Percentiles rank a stretch among this genome's conserved stretches.
Conservation (phyloP, 495 filamentous ascomycete species). For the Aspergillus panamensis region DNA sequence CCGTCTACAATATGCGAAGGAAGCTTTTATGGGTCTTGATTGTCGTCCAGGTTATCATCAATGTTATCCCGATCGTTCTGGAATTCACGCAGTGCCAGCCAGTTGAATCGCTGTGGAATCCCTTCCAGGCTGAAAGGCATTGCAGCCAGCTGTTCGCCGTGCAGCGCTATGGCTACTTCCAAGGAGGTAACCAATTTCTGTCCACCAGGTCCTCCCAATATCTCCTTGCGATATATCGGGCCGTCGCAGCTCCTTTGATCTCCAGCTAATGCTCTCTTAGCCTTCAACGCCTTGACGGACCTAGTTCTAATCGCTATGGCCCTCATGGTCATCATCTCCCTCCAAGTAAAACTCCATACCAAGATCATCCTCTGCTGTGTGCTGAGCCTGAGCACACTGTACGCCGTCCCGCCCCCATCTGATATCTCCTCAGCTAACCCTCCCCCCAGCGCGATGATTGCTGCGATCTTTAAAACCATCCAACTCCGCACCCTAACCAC, state of each 20-base stretch:
- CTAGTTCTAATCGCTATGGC: background rate
- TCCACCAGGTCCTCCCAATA: no score
- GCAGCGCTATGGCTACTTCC: slow-evolving; percentile 4
- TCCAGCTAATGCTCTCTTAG: background rate
- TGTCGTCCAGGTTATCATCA: background rate
- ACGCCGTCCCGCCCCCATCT: background rate
- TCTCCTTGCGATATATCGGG: background rate
- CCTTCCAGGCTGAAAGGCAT: background rate
- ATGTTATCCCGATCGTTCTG: slow-evolving; percentile 1
- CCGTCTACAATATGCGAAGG: slow-evolving; percentile 2
- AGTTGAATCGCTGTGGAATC: slow-evolving; percentile 1
- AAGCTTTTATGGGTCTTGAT: slow-evolving; percentile 6
- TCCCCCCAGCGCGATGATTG: slow-evolving; percentile 5
- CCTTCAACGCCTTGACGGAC: slow-evolving; percentile 8
- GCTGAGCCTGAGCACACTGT: slow-evolving; percentile 7
- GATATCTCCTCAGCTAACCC: background rate
- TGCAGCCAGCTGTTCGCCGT: background rate
- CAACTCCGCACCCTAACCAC: background rate
- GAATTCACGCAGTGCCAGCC: slow-evolving; percentile 8
- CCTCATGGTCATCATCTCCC: background rate
- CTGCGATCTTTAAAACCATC: slow-evolving; percentile 1
- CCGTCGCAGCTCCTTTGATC: background rate
- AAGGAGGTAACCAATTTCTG: no score
- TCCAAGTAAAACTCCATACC: background rate
- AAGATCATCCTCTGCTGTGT: slow-evolving; percentile 5